Base-by-base conservation (phyloP, 108 stramenopile species). In the Craspedostauros australis region DNA sequence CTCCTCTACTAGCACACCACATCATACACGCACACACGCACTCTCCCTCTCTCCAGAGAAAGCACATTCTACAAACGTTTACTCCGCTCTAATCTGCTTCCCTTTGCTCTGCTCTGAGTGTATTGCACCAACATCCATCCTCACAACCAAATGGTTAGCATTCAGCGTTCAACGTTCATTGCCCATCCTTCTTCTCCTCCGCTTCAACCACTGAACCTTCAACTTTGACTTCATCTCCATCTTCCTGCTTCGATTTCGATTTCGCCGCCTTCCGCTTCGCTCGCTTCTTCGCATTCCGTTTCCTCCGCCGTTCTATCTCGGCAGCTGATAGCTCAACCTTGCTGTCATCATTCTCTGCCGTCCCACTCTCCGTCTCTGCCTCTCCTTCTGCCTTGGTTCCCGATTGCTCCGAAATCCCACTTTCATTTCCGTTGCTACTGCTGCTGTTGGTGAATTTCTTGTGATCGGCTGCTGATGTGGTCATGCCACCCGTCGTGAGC, bases 401-500 rank as follows among this genome's bases (percentile, higher is more conserved):
- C 8, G 5, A 21, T 12, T 31, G 19, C 11, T 37, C 12, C 5
- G 50, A 7, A 9, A 36, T 18, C 15, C 6, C 34, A 20, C 19
- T 20, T 11, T 14, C 42, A 43, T n/a, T 40, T 4, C 24, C 12
- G 14, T 26, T 54, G 8, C 19, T 39, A 26, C 21, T 23, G 12
- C 38, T 39, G 3, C 53, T 20, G 12, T 29, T 54, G 24, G 39
- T 93, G 27, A 80, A 60, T 33, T 45, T 71, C 19, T 64, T 52
- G 50, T 83, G 76, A 42, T 79, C 60, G 3, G 60, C 62, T 3
- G 50, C 62, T 6, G 76, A 56, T 11, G 85, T 75, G 31, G 72
- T 76, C 27, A 94, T 61, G 37, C 79, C 73, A 1, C 95, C 95
- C 27, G 86, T 71, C 4, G 95, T 96, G 27, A 88, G 70, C 38